Percentiles rank a stretch among this genome's conserved stretches.
phyloP scores from a whole-genome alignment of 106 monocot species.

The Vanilla planifolia region DNA sequence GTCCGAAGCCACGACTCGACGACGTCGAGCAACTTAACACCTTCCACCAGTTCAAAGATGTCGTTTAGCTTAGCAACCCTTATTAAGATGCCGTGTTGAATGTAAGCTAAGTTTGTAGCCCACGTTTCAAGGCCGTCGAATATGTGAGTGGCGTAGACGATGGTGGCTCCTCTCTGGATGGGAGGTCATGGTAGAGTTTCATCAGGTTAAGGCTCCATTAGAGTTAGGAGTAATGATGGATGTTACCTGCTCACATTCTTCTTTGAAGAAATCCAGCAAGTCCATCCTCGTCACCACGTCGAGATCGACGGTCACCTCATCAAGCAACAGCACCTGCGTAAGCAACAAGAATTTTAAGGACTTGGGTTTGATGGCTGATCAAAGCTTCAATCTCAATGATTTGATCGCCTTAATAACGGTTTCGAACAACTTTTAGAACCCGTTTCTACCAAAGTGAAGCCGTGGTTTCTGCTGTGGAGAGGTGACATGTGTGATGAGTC shows the following conservation, averaged over 20 bases:
- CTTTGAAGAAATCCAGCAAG: slow-evolving; percentile 91
- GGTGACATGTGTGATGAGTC: too few species aligned
- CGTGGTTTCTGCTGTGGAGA: too few species aligned
- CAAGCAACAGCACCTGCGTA: slow-evolving; percentile 77
- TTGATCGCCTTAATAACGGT: too few species aligned
- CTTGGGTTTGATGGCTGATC: too few species aligned
- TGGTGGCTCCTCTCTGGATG: slow-evolving; percentile 90
- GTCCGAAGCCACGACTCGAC: slow-evolving; percentile 91
- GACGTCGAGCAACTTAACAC: slow-evolving; percentile 77
- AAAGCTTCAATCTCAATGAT: too few species aligned
- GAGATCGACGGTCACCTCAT: slow-evolving; percentile 92
- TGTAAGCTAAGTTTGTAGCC: slow-evolving; percentile 84
- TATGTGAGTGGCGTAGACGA: slow-evolving; percentile 97
- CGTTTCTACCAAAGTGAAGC: too few species aligned
- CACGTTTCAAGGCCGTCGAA: slow-evolving; percentile 93
- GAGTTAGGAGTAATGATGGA: not conserved
- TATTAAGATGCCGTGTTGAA: slow-evolving; percentile 84
- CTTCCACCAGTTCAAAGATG: slow-evolving; percentile 50
- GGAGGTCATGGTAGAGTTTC: not conserved
- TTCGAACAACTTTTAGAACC: too few species aligned
- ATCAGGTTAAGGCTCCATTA: not conserved
- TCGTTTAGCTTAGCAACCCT: slow-evolving; percentile 44
- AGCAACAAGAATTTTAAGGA: too few species aligned
- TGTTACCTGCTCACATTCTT: slow-evolving; percentile 81
- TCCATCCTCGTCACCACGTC: slow-evolving; percentile 99